Conservation (phyloP, 768 basidiomycete species). For the Kwoniella pini region DNA sequence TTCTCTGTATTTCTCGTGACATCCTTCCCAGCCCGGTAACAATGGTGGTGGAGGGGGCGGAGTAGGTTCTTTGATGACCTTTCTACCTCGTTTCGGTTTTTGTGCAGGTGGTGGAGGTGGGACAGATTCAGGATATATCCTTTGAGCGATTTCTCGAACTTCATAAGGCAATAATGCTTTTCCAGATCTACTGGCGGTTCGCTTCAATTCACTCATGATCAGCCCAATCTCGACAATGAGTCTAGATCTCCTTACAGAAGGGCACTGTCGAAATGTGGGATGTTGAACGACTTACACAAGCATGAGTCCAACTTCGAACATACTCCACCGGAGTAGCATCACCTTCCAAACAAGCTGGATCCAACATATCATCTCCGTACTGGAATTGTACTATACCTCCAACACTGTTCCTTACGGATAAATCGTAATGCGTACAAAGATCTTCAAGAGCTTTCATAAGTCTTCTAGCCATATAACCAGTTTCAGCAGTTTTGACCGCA, state of each 20-base stretch:
- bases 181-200: conserved; percentile 64
- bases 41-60: conserved; percentile 11
- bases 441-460: conserved; percentile 99
- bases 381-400: conserved; percentile 96
- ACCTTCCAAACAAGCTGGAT: conserved; percentile 93
- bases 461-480: conserved; percentile 98
- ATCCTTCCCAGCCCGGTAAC: conserved; percentile 40
- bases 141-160: conserved; percentile 66
- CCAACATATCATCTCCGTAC: conserved; percentile 95
- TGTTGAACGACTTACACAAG: conserved; percentile 60
- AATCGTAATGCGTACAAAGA: conserved; percentile 91
- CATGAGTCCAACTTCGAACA: conserved; percentile 80
- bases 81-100: conserved; percentile 23
- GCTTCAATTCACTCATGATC: conserved; percentile 56
- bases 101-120: conserved; percentile 56
- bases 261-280: neutral
- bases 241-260: too few species aligned
- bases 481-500: conserved; percentile 99
- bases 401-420: conserved; percentile 88
- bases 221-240: neutral
- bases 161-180: conserved; percentile 81
- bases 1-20: conserved; percentile 51
- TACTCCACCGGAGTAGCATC: conserved; percentile 93
- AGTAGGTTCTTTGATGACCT: conserved; percentile 55
- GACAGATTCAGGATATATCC: conserved; percentile 41